Evolutionary conservation across 2,329 filamentous ascomycete species (phyloP).

Genomic region (Talaromyces verruculosus): DNA sequence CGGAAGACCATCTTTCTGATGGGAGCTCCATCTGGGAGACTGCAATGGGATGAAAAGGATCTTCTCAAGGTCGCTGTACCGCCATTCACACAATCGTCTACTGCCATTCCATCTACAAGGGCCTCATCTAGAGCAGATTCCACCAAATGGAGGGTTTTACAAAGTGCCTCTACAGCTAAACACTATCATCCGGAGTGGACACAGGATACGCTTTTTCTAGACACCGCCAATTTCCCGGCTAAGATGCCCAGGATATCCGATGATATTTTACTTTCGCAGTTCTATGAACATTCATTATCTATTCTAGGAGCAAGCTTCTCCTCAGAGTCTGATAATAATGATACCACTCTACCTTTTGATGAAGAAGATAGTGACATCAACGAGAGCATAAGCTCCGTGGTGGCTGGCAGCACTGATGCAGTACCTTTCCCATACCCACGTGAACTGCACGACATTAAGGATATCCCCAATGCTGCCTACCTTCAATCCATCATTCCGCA

Average conservation of each 20-base stretch:
- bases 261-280: slow-evolving; percentile 56
- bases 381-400: neutral
- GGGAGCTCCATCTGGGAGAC: slow-evolving; percentile 59
- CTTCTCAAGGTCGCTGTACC: slow-evolving; percentile 52
- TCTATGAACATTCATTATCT: slow-evolving; percentile 76
- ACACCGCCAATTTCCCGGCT: slow-evolving; percentile 31
- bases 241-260: slow-evolving; percentile 12
- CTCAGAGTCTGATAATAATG: slow-evolving; percentile 29
- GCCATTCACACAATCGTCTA: slow-evolving; percentile 30
- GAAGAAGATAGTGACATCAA: slow-evolving; percentile 13
- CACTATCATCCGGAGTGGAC: neutral
- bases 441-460: slow-evolving; percentile 63
- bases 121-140: slow-evolving; percentile 13
- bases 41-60: slow-evolving; percentile 56
- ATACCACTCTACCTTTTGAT: slow-evolving; percentile 28
- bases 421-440: slow-evolving; percentile 36
- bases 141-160: slow-evolving; percentile 35
- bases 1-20: slow-evolving; percentile 51
- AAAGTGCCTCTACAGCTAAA: slow-evolving; percentile 9
- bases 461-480: slow-evolving; percentile 67
- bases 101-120: slow-evolving; percentile 15
- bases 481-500: slow-evolving; percentile 70
- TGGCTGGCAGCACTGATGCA: neutral
- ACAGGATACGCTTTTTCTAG: slow-evolving; percentile 32
- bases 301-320: slow-evolving; percentile 59